Base-by-base conservation (phyloP, 2,329 filamentous ascomycete species). In the Trichoderma afroharzianum region DNA sequence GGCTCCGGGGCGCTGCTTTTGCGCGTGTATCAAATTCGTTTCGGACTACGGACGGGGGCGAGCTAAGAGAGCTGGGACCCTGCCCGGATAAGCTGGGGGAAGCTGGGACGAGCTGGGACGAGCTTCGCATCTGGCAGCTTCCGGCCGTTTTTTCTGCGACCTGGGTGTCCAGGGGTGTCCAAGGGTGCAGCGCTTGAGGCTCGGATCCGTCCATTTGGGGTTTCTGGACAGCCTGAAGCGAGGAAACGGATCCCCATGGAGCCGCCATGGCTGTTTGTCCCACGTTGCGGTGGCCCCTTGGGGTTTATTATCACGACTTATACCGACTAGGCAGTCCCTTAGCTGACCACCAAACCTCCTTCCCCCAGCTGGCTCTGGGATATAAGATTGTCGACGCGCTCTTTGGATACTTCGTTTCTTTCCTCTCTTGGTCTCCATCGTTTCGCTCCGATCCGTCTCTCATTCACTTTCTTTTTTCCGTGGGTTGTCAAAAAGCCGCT, bases 401-500 rank as follows among this genome's bases (percentile, higher is more conserved):
- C 30, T 50, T 64, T 58, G 33, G 26, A 63, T 50, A 21, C 9
- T 5, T 50, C 7, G 18, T 32, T 33, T 39, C 33, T 32, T 72
- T 58, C 50, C 47, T 24, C 36, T 72, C 43, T 70, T 32, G 32
- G 59, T 64, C 59, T 64, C n/a, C 67, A 72, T 72, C 71, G 66
- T 69, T 70, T 18, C 66, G 33, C 59, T 70, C 55, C 59, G 30
- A 64, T 69, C 57, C 57, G 59, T 72, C 59, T 64, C 66, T 70
- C 67, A 8, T 50, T 72, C 59, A 50, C 59, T 63, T 57, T 61
- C n/a, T 62, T 68, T 58, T 30, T 24, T 57, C 28, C 53, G 33
- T 72, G 71, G 58, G 71, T 72, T 58, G 57, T 72, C 67, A 70
- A 72, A 72, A 74, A 74, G 73, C 71, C 73, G 50, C 73, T 74